Evolutionary conservation across 768 basidiomycete genomes (phyloP), one percentile per base, ranked within the genome.

Genomic region (Pleurotus eryngii): DNA sequence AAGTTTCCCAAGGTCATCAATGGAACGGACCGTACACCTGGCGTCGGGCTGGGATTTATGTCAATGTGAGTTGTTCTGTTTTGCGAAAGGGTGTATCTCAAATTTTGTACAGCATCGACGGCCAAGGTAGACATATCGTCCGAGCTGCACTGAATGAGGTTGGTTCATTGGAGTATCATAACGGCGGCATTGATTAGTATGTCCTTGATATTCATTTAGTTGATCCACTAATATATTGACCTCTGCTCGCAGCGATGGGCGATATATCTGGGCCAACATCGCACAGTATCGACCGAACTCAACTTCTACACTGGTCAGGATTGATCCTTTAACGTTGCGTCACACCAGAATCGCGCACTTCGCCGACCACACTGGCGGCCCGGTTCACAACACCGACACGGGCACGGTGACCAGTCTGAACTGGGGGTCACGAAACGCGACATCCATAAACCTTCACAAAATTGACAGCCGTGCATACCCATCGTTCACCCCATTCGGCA

Each of bases 251-350:
- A 54, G 51, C 15, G 38, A 54, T 42, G 51, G 51, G 38, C 39
- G 18, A 38, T 54, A 54, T 22, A 24, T 54, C 22, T 54, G 51
- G 51, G 51, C 51, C n/a, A 54, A 54, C 20, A 54, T 54, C 18
- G 51, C 51, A 11, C 51, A 54, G n/a, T 54, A 54, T 42, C 38
- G 51, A 9, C 51, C 51, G 4, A 54, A 54, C 39, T 40, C 51
- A 38, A 54, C 51, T 1, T 54, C 51, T 22, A 54, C 27, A 4
- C 51, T 54, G 37, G 20, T 54, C 39, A 39, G 39, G 42, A 38
- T 54, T n/a, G 51, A 54, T n/a, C 51, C 51, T 1, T 18, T 54
- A 18, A 54, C 51, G 5, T 42, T 54, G 18, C 17, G n/a, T 39
- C 42, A 40, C 51, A 54, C 14, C n/a, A 39, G 51, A 5, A 42